phyloP scores from a whole-genome alignment of 2,329 filamentous ascomycete genomes.

The Colletotrichum truncatum region DNA sequence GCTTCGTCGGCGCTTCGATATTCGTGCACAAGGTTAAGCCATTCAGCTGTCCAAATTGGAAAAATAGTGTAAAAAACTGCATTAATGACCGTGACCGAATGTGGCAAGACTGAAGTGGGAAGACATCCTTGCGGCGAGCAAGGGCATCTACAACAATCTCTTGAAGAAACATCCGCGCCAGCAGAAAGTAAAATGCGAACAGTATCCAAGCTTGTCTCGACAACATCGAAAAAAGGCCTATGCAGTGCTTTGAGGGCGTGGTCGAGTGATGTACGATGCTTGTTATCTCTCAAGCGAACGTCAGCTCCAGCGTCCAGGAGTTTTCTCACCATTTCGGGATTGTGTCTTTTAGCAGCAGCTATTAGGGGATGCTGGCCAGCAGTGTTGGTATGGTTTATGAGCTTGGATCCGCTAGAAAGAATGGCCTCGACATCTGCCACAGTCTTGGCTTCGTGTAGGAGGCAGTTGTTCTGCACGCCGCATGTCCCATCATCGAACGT shows the following conservation, averaged over 20 bases:
- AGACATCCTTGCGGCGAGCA: neutral
- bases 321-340: neutral
- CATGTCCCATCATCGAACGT: neutral
- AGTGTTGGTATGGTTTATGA: neutral
- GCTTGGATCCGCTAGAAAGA: neutral
- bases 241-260: neutral
- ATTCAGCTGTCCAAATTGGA: neutral
- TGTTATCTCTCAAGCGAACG: neutral
- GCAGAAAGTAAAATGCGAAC: neutral
- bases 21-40: neutral
- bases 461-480: neutral
- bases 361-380: neutral
- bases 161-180: neutral
- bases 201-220: neutral
- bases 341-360: fast-evolving
- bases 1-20: neutral
- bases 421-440: neutral
- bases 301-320: neutral
- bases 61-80: fast-evolving
- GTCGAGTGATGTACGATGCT: neutral
- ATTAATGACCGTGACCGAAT: fast-evolving
- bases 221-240: fast-evolving
- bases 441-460: neutral
- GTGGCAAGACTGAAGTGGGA: neutral
- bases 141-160: neutral